Percentiles rank a stretch among this genome's conserved stretches.
These are phyloP conservation scores for Lipomyces sp. DNA, from an alignment of 805 yeast genomes.

Conservation along the genomic window DNA sequence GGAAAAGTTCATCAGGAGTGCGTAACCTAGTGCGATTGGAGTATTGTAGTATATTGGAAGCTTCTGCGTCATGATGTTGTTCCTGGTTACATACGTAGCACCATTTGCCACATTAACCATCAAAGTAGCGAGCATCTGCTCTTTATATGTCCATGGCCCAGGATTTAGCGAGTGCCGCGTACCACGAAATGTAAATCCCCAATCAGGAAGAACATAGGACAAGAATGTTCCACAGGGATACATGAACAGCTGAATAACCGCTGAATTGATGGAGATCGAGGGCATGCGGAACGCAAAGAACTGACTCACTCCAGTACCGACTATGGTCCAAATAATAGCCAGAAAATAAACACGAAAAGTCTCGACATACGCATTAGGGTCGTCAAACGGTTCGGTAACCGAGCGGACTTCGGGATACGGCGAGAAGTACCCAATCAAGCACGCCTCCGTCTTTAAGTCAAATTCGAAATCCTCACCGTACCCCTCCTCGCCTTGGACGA, in stretches of 20 bases:
- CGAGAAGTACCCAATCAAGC: conserved; percentile 49
- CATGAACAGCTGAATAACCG: conserved; percentile 63
- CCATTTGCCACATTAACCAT: conserved; percentile 39
- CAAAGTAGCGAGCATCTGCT: conserved; percentile 65
- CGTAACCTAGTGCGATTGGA: conserved; percentile 51
- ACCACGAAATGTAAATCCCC: conserved; percentile 51
- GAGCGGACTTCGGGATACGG: conserved; percentile 73
- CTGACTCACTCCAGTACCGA: conserved; percentile 39
- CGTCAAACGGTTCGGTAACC: conserved; percentile 45
- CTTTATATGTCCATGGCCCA: conserved; percentile 66
- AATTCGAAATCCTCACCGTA: conserved; percentile 5
- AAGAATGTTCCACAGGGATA: conserved; percentile 61
- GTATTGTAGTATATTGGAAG: conserved; percentile 32
- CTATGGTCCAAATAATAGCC: conserved; percentile 43
- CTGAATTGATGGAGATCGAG: conserved; percentile 54
- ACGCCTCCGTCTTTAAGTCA: conserved; percentile 42
- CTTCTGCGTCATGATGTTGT: conserved; percentile 47
- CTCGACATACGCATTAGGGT: conserved; percentile 18
- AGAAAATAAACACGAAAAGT: conserved; percentile 43
- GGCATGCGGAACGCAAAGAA: conserved; percentile 66
- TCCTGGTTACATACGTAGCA: conserved; percentile 33
- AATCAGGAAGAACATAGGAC: conserved; percentile 59
- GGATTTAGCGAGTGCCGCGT: conserved; percentile 53
- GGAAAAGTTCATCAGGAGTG: conserved; percentile 56
- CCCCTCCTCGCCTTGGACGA: conserved; percentile 16